Conservation (phyloP, 495 filamentous ascomycete genomes). For the Penicillium waksmanii region DNA sequence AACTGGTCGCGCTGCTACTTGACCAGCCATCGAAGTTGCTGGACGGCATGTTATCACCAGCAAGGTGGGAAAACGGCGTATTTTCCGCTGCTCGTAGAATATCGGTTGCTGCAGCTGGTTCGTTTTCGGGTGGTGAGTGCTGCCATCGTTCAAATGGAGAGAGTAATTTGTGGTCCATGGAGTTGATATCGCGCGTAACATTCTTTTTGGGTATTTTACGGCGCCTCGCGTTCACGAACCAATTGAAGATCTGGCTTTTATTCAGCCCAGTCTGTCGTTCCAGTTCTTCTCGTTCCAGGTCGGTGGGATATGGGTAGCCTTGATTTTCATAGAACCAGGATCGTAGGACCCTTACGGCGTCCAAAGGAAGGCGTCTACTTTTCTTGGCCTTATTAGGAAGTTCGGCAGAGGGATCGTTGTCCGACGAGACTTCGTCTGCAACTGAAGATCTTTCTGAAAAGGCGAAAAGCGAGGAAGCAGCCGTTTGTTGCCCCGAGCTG, state of each 20-base stretch:
- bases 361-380: conserved; percentile 10
- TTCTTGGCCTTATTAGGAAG: neutral
- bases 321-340: conserved; percentile 29
- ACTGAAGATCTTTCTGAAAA: neutral
- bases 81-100: conserved; percentile 64
- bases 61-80: conserved; percentile 2
- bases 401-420: neutral
- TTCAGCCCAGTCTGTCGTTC: conserved; percentile 22
- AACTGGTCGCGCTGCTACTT: conserved; percentile 18
- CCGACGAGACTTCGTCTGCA: neutral
- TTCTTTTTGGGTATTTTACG: conserved; percentile 10
- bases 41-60: neutral
- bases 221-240: conserved; percentile 34
- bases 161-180: conserved; percentile 12
- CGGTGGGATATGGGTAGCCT: conserved; percentile 40
- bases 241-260: conserved; percentile 28
- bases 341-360: conserved; percentile 18
- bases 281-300: conserved; percentile 21
- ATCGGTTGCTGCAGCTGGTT: conserved; percentile 70
- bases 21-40: conserved; percentile 8
- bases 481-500: neutral
- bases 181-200: neutral
- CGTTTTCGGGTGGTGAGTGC: conserved; percentile 73
- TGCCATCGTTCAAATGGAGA: conserved; percentile 73
- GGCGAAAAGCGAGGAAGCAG: neutral